Conservation (phyloP, 129 eudicot genomes). For the carrot (Daucus carota) region DNA sequence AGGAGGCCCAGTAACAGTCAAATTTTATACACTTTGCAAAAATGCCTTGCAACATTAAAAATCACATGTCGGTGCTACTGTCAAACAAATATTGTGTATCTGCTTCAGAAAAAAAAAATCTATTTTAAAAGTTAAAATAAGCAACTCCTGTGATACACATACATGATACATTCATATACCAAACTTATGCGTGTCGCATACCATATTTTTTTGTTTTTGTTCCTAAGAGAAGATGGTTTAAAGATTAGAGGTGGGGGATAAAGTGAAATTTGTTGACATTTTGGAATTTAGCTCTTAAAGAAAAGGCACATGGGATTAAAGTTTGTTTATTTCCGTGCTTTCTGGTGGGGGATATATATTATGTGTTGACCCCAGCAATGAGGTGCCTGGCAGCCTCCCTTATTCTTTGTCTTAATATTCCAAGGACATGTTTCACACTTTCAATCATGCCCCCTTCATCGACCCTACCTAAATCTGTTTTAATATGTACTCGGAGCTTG, state of each 20-base stretch:
- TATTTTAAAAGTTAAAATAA: no score
- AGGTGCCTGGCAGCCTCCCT: slow-evolving; percentile 41
- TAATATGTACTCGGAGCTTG: slow-evolving; percentile 3
- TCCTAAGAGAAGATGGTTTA: slow-evolving; percentile 35
- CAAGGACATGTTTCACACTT: slow-evolving; percentile 64
- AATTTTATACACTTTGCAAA: neutral
- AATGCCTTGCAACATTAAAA: neutral
- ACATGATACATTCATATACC: neutral
- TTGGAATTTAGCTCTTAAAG: slow-evolving; percentile 55
- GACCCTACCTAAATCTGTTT: slow-evolving; percentile 26
- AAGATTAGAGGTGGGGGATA: neutral
- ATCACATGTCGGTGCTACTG: no score
- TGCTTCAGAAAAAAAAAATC: no score
- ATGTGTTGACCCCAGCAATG: slow-evolving; percentile 37
- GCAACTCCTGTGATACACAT: neutral
- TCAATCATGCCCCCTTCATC: slow-evolving; percentile 54
- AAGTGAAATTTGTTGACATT: slow-evolving; percentile 17
- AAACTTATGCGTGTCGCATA: neutral
- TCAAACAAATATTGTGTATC: no score
- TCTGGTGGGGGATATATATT: slow-evolving; percentile 46
- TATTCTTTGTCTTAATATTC: slow-evolving; percentile 51
- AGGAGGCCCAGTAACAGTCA: neutral
- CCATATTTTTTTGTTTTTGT: slow-evolving; percentile 10
- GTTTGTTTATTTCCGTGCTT: slow-evolving; percentile 38
- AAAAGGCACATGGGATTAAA: slow-evolving; percentile 54